phyloP scores from a whole-genome alignment of 306 rosid species.

The Cucurbita maxima region DNA sequence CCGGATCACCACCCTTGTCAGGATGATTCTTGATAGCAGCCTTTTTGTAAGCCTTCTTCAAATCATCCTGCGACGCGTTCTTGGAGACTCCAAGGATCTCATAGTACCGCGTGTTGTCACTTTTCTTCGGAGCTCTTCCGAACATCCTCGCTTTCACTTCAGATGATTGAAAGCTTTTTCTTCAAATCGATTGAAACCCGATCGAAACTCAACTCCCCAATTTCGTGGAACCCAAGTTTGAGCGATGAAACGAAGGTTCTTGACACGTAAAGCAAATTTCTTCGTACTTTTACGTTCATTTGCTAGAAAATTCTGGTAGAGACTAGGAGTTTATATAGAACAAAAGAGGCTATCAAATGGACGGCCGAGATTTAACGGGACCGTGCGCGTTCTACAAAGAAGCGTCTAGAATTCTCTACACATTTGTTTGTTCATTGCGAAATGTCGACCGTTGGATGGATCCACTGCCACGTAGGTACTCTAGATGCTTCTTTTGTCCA shows the following conservation, averaged over 20 bases:
- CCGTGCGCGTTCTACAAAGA: not conserved
- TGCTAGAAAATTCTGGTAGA: not conserved
- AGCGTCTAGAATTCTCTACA: slow-evolving; percentile 6
- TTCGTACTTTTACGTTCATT: not conserved
- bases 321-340: not conserved
- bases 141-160: slow-evolving; percentile 30
- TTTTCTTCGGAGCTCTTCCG: slow-evolving; percentile 63
- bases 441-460: not conserved
- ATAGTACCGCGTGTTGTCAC: slow-evolving; percentile 55
- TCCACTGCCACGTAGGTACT: not conserved
- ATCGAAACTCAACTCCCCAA: not conserved
- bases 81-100: slow-evolving; percentile 63
- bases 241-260: not conserved
- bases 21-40: slow-evolving; percentile 88
- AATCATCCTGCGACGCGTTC: slow-evolving; percentile 59
- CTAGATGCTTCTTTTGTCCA: not conserved
- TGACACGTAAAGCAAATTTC: not conserved
- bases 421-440: not conserved
- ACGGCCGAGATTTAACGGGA: slow-evolving; percentile 14
- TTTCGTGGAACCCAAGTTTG: not conserved
- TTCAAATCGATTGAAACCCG: not conserved
- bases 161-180: not conserved
- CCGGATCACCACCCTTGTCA: slow-evolving; percentile 89
- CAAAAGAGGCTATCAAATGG: not conserved
- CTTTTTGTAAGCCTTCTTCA: slow-evolving; percentile 80